These are phyloP conservation scores for Adansonia madagascariensis DNA, from an alignment of 441 rosid species.

Conservation along the genomic window DNA sequence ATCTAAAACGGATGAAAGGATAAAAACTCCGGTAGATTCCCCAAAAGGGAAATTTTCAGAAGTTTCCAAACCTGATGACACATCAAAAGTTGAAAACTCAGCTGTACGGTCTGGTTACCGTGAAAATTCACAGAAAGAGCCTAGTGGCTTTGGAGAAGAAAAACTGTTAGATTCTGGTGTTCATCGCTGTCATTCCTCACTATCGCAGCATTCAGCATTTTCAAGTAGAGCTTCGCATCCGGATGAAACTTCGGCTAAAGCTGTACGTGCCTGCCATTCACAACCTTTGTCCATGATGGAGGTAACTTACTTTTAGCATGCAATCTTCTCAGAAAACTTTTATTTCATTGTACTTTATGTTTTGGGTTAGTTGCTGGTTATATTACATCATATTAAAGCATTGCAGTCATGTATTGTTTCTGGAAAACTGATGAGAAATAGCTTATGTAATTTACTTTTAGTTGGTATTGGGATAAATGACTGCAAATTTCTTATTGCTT, in stretches of 20 bases:
- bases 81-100: constrained; percentile 43
- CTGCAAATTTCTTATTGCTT: background rate
- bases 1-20: constrained; percentile 46
- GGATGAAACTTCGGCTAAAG: constrained; percentile 47
- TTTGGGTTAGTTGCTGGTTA: background rate
- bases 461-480: background rate
- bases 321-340: background rate
- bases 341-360: background rate
- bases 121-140: constrained; percentile 41
- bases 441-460: background rate
- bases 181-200: constrained; percentile 76
- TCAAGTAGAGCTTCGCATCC: constrained; percentile 53
- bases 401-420: background rate
- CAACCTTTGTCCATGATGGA: constrained; percentile 74
- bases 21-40: constrained; percentile 47
- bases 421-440: background rate
- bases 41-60: constrained; percentile 51
- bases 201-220: constrained; percentile 73
- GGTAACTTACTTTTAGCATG: constrained; percentile 45
- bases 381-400: background rate
- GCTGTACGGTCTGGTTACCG: constrained; percentile 43
- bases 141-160: constrained; percentile 41
- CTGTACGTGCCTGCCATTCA: constrained; percentile 52
- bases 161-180: constrained; percentile 53
- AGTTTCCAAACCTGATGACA: constrained; percentile 42